Evolutionary conservation across 2,329 filamentous ascomycete species (phyloP).

Genomic region (Arachnopeziza araneosa): DNA sequence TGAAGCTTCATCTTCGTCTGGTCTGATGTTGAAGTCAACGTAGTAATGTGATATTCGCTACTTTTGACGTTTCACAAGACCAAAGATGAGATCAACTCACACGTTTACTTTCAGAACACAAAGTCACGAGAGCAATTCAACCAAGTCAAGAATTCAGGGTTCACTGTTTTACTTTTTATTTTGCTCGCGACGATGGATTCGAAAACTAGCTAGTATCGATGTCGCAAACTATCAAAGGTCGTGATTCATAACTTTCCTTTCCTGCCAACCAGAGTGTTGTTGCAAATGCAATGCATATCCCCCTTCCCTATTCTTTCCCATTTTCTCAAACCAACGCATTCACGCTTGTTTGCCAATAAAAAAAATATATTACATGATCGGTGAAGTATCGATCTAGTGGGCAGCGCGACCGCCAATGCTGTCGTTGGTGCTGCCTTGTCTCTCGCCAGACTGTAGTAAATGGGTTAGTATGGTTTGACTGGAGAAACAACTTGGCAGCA

Average conservation of each 20-base stretch:
- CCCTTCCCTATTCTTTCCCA: not conserved
- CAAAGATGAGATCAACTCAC: too few relatives aligned
- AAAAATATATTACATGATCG: not conserved
- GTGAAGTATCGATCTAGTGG: slow-evolving; percentile 20
- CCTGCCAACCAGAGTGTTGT: not conserved
- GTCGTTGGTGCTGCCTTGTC: slow-evolving; percentile 32
- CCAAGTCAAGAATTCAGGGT: too few relatives aligned
- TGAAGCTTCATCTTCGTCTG: too few relatives aligned
- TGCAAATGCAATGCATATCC: not conserved
- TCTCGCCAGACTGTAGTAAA: slow-evolving; percentile 27
- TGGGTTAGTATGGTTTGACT: slow-evolving; percentile 6
- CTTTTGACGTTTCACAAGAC: too few relatives aligned
- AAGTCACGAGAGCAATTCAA: too few relatives aligned
- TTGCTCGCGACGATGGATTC: not conserved
- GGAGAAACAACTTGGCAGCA: not conserved
- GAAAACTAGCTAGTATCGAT: not conserved
- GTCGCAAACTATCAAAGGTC: not conserved
- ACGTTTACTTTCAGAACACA: too few relatives aligned
- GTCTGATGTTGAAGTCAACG: too few relatives aligned
- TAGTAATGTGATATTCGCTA: too few relatives aligned
- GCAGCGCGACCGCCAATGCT: slow-evolving; percentile 23
- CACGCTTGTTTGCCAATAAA: not conserved
- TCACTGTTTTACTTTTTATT: not conserved
- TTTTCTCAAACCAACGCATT: not conserved
- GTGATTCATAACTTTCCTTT: not conserved